Evolutionary conservation across 2,329 filamentous ascomycete species (phyloP).

Genomic region (Paecilomyces sp.): DNA sequence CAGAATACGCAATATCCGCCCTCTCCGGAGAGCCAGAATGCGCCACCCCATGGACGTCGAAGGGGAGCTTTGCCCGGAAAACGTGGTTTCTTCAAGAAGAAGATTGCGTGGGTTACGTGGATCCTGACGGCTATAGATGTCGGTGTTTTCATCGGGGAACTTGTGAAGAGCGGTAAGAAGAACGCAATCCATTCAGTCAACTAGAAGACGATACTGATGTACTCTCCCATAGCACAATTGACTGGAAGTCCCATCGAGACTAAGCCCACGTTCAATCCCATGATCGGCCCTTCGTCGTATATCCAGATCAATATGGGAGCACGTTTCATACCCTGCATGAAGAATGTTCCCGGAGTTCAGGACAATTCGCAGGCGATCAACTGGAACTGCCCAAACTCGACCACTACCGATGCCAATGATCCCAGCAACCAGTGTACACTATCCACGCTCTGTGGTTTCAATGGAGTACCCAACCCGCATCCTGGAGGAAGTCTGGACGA

Average conservation of each 20-base stretch:
- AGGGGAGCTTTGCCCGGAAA: slow-evolving; percentile 9
- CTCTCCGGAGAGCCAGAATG: slow-evolving; percentile 48
- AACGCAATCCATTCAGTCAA: not conserved
- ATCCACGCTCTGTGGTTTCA: slow-evolving; percentile 76
- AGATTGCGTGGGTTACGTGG: slow-evolving; percentile 75
- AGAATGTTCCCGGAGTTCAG: slow-evolving; percentile 50
- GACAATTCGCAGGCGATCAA: slow-evolving; percentile 23
- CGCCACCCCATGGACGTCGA: slow-evolving; percentile 14
- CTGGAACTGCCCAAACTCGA: slow-evolving; percentile 80
- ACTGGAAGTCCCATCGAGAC: slow-evolving; percentile 65
- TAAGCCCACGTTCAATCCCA: slow-evolving; percentile 83
- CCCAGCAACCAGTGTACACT: slow-evolving; percentile 60
- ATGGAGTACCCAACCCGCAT: slow-evolving; percentile 62
- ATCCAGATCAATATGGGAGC: slow-evolving; percentile 96
- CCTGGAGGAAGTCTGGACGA: slow-evolving; percentile 45
- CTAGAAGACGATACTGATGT: slow-evolving; percentile 5
- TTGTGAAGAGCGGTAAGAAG: slow-evolving; percentile 72
- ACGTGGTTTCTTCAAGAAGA: slow-evolving; percentile 48
- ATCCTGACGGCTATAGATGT: slow-evolving; percentile 69
- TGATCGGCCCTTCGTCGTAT: slow-evolving; percentile 90
- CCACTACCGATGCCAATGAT: slow-evolving; percentile 46
- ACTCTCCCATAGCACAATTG: slow-evolving; percentile 49
- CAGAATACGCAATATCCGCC: slow-evolving; percentile 41
- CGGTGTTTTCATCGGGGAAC: slow-evolving; percentile 79
- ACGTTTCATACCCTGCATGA: slow-evolving; percentile 91